These are phyloP conservation scores for Persicaria maculosa DNA, from an alignment of 148 eudicot genomes.

Conservation along the genomic window DNA sequence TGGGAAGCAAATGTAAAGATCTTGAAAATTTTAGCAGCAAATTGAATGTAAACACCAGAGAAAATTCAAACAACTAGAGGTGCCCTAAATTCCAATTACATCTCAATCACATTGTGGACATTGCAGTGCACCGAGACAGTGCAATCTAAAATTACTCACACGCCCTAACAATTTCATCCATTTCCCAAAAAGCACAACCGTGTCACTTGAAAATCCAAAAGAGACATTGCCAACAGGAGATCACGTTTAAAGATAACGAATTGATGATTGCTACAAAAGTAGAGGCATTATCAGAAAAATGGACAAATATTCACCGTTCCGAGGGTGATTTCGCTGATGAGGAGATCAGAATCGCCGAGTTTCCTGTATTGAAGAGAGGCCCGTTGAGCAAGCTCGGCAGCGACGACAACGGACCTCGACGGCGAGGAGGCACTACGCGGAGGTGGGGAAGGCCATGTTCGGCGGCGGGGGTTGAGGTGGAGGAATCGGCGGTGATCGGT, in stretches of 20 bases:
- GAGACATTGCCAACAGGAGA: not conserved
- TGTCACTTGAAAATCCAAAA: not conserved
- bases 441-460: constrained; percentile 3
- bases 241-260: not conserved
- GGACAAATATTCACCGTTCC: constrained; percentile 46
- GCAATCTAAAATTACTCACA: not conserved
- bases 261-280: not conserved
- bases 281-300: not conserved
- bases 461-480: not conserved
- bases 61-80: not conserved
- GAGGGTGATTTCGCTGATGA: constrained; percentile 72
- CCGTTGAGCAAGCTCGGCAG: constrained; percentile 22
- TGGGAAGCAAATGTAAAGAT: not conserved
- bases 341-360: constrained; percentile 83
- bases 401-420: constrained; percentile 7
- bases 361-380: constrained; percentile 49
- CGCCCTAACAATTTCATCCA: not conserved
- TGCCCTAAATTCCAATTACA: not conserved
- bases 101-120: not conserved
- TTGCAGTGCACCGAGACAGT: not conserved
- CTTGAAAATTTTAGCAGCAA: not conserved
- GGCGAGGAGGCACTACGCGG: not conserved
- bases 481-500: not conserved
- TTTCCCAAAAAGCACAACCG: not conserved
- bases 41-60: not conserved